These are phyloP conservation scores for Colletotrichum noveboracense DNA, from an alignment of 2,329 filamentous ascomycete species.

Conservation along the genomic window DNA sequence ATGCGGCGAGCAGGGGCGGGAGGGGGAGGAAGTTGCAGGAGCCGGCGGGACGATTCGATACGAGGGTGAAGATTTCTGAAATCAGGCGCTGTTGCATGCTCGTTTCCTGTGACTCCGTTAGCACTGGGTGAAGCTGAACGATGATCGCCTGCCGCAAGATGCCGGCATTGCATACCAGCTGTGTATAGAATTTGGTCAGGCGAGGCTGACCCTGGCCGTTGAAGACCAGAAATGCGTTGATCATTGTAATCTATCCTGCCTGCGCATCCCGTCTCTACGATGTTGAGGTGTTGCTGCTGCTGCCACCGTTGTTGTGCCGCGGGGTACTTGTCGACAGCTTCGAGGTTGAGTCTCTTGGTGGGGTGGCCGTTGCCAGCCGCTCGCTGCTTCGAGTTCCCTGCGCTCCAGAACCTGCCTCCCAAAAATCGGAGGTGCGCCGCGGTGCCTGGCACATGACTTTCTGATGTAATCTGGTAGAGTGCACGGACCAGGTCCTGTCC, in stretches of 20 bases:
- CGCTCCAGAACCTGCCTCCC: background rate
- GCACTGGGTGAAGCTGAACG: background rate
- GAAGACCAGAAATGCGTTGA: slow-evolving; percentile 98
- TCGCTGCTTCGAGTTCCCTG: background rate
- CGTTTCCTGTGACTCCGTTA: slow-evolving; percentile 72
- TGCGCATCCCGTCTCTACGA: slow-evolving; percentile 23
- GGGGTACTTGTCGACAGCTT: background rate
- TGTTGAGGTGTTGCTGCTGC: background rate
- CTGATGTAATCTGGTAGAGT: background rate
- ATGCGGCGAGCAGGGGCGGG: slow-evolving; percentile 67
- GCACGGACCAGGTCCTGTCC: background rate
- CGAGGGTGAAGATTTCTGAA: slow-evolving; percentile 95
- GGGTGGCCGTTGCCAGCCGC: background rate
- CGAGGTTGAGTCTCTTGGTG: background rate
- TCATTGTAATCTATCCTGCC: slow-evolving; percentile 66
- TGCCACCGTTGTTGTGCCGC: background rate
- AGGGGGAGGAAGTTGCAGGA: slow-evolving; percentile 96
- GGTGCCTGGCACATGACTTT: slow-evolving; percentile 20
- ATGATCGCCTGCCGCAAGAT: background rate
- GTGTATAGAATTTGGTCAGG: slow-evolving; percentile 98
- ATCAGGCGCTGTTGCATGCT: slow-evolving; percentile 96
- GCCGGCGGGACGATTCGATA: slow-evolving; percentile 87
- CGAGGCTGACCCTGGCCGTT: slow-evolving; percentile 97
- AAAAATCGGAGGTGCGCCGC: slow-evolving; percentile 1
- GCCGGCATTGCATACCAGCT: slow-evolving; percentile 68